A percentile compares a stretch with the other conserved stretches of the same genome.
These are phyloP conservation scores for Lentinula raphanica DNA, from an alignment of 768 basidiomycete genomes.

Conservation along the genomic window DNA sequence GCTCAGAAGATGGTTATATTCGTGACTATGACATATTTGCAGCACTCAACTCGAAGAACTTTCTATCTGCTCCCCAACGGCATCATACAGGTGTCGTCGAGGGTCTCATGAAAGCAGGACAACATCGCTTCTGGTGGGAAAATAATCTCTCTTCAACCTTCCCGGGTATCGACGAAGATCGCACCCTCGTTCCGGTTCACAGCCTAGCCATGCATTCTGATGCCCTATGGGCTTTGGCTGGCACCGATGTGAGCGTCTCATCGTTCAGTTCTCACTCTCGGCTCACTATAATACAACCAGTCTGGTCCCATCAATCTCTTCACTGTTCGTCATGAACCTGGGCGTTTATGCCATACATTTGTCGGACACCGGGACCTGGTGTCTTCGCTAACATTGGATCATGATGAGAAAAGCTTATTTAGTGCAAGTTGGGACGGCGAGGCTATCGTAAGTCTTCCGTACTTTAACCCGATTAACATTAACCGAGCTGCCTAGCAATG, in stretches of 20 bases:
- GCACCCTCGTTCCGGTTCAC: slow-evolving; percentile 68
- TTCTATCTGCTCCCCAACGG: slow-evolving; percentile 83
- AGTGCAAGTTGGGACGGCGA: slow-evolving; percentile 96
- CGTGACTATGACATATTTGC: slow-evolving; percentile 89
- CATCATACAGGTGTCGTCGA: slow-evolving; percentile 89
- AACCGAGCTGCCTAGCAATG: slow-evolving; percentile 84
- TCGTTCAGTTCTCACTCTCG: slow-evolving; percentile 12
- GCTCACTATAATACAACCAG: slow-evolving; percentile 33
- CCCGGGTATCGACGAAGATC: slow-evolving; percentile 42
- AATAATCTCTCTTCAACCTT: slow-evolving; percentile 39
- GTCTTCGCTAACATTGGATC: slow-evolving; percentile 75
- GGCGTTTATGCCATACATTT: slow-evolving; percentile 67
- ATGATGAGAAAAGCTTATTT: slow-evolving; percentile 80
- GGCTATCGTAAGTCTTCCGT: slow-evolving; percentile 56
- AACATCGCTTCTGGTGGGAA: slow-evolving; percentile 89
- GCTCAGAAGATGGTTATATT: slow-evolving; percentile 91
- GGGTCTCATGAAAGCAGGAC: slow-evolving; percentile 85
- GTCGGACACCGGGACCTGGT: slow-evolving; percentile 76
- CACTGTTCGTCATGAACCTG: slow-evolving; percentile 90
- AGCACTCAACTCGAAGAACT: slow-evolving; percentile 81
- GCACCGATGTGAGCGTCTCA: slow-evolving; percentile 63
- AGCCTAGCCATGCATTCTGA: slow-evolving; percentile 90
- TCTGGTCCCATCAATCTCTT: slow-evolving; percentile 89
- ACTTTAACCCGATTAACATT: neutral
- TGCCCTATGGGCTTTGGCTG: slow-evolving; percentile 87